Evolutionary conservation across 2,329 filamentous ascomycete genomes (phyloP), one percentile per base, ranked within the genome.

Genomic region (Scedosporium dehoogii): DNA sequence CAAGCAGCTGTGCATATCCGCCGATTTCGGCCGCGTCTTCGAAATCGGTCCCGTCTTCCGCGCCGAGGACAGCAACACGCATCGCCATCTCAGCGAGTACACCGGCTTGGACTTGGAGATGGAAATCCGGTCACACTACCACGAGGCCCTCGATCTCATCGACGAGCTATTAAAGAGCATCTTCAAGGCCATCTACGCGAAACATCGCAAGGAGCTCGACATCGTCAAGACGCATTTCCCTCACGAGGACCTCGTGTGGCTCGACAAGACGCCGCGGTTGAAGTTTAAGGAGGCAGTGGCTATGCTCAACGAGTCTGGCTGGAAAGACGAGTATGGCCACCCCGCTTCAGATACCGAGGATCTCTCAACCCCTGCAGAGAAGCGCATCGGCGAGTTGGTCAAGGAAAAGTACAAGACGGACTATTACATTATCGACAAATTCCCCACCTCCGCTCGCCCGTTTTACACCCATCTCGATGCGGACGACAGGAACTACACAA

Each of bases 371-470:
- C 82, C 89, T 21, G 91, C 94, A 64, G 92, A 97, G 76, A 92
- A 96, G 25, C 86, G 90, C 14, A 82, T 97, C 0, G 92, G 93
- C 9, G 81, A 90, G 70, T 78, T 97, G 16, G 85, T 97, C 69
- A 93, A 90, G 75, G 85, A 96, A 71, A 92, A 92, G 76, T 94
- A 89, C 70, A 81, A 85, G 62, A 96, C 92, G 0, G 92, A 97
- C 69, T 96, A 96, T 77, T 97, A 94, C 74, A 88, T 97, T 65
- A 82, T 97, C 48, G 92, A 97, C 81, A 96, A 96, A 71, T 97
- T 97, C 78, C 92, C 92, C 0, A 79, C 85, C 23, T 87, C 85
- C 6, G 92, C 90, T 2, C 85, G 92, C 53, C 92, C 92, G 0
- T 96, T 97, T 75, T 96, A 97, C 71, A 91, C 92, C 1, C 92